Evolutionary conservation across 257 asterid species (phyloP), one percentile per base, ranked within the genome.

Genomic region (Penstemon newberryi): DNA sequence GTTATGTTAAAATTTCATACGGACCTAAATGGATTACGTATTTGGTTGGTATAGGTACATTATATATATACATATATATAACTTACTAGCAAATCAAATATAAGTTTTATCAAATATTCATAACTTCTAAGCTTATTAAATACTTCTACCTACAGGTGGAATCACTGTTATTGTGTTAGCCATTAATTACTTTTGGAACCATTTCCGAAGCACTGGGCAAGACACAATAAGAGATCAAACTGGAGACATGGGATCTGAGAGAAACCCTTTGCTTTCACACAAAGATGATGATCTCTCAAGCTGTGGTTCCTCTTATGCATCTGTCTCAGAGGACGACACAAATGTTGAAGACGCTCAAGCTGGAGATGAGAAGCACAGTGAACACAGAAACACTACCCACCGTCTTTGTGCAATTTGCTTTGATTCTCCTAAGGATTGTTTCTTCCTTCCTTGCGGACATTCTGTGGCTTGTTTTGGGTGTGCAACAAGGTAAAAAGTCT

Each of bases 381-480:
- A 85, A 63, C 3, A 63, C 69, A 73, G 54, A 54, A 76, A 71
- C 44, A 67, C 63, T 71, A 69, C 63, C 62, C 78, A 73, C 56
- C 80, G 70, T 47, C 82, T 77, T 57, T 92, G 98, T 76, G 86
- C 96, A 59, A 86, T 92, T 72, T 92, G 98, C 82, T 92, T 84
- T 74, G 92, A 89, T 80, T 92, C 92, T 60, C 96, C 90, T 5
- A 84, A 85, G 82, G 85, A 87, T 72, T 81, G 84, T 72, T 89
- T 92, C 85, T 92, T 89, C 77, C 76, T 89, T 57, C 98, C 98
- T 9, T 92, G 98, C 25, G 98, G 96, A 40, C 96, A 92, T 75
- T 85, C 88, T 65, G 91, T 75, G 56, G 83, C 96, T 74, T 92
- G 98, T 78, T 89, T 78, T 81, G 81, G 78, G 60, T 92, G 98